phyloP scores from a whole-genome alignment of 495 filamentous ascomycete species.

The Penicillium lividum region DNA sequence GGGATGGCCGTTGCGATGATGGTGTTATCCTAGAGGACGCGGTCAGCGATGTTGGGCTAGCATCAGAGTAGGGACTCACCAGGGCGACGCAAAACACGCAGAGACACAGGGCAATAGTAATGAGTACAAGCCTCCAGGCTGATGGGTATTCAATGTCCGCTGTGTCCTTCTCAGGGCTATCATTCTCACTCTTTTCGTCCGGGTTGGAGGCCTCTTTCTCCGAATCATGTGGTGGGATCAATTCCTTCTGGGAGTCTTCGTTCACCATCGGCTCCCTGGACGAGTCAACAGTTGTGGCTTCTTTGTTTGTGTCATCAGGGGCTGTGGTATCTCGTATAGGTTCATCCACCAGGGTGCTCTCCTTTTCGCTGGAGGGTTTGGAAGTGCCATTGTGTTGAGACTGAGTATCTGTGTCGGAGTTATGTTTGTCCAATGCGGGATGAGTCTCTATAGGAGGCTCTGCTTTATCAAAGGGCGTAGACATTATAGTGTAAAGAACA shows the following conservation, averaged over 20 bases:
- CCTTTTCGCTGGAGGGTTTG: slow-evolving; percentile 29
- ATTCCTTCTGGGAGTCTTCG: slow-evolving; percentile 16
- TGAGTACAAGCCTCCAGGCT: slow-evolving; percentile 52
- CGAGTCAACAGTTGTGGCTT: slow-evolving; percentile 7
- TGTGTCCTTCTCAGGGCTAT: slow-evolving; percentile 29
- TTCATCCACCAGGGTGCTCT: slow-evolving; percentile 27
- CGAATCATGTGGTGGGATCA: background rate
- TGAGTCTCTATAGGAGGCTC: slow-evolving; percentile 13
- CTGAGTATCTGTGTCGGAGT: slow-evolving; percentile 10
- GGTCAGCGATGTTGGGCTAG: slow-evolving; percentile 5
- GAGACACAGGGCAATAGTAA: slow-evolving; percentile 60
- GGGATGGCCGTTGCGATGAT: slow-evolving; percentile 87
- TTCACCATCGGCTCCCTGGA: slow-evolving; percentile 7
- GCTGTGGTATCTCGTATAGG: slow-evolving; percentile 1
- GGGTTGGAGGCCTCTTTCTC: slow-evolving; percentile 9
- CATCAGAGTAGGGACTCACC: slow-evolving; percentile 32
- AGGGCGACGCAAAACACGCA: slow-evolving; percentile 67
- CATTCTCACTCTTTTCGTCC: slow-evolving; percentile 12
- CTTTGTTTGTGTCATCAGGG: slow-evolving; percentile 15
- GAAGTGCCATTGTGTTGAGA: slow-evolving; percentile 10
- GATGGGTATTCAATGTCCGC: slow-evolving; percentile 51
- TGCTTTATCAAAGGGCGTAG: slow-evolving; percentile 19
- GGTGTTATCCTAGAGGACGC: slow-evolving; percentile 58
- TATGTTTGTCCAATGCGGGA: slow-evolving; percentile 4
- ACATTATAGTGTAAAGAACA: slow-evolving; percentile 13